phyloP scores from a whole-genome alignment of 164 flowering plant genomes.

The Tetrastigma voinierianum region DNA sequence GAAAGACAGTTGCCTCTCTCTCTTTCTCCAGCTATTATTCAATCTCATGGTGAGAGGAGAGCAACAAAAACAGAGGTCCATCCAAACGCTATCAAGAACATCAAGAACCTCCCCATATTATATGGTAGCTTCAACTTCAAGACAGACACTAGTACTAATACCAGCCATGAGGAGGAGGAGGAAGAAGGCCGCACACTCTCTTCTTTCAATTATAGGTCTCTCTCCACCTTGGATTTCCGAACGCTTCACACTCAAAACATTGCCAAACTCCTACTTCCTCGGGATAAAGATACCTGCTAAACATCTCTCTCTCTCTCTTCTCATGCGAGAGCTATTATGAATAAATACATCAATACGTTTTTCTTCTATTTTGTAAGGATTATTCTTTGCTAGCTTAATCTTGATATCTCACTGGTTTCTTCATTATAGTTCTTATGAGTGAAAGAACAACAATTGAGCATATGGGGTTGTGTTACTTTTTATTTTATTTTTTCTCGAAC shows the following conservation, averaged over 20 bases:
- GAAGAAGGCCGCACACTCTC: conserved; percentile 27
- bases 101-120: conserved; percentile 46
- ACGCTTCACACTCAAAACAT: conserved; percentile 28
- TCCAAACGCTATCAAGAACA: conserved; percentile 56
- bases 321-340: too few species aligned
- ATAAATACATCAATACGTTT: too few species aligned
- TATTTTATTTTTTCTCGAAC: too few species aligned
- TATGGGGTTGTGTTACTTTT: too few species aligned
- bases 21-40: conserved; percentile 29
- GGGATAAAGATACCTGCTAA: conserved; percentile 3
- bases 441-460: too few species aligned
- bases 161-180: too few species aligned
- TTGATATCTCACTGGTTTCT: too few species aligned
- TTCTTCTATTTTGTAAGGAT: too few species aligned
- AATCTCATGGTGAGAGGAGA: conserved; percentile 17
- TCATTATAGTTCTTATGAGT: too few species aligned
- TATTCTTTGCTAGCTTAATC: too few species aligned
- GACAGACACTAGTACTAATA: conserved; percentile 21
- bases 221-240: conserved; percentile 52
- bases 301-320: too few species aligned
- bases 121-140: conserved; percentile 34
- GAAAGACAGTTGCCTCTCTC: conserved; percentile 22
- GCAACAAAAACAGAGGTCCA: conserved; percentile 49
- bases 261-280: conserved; percentile 29
- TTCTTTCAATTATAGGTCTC: conserved; percentile 33